Conservation (phyloP, 768 basidiomycete species). For the Austroboletus eburneus region DNA sequence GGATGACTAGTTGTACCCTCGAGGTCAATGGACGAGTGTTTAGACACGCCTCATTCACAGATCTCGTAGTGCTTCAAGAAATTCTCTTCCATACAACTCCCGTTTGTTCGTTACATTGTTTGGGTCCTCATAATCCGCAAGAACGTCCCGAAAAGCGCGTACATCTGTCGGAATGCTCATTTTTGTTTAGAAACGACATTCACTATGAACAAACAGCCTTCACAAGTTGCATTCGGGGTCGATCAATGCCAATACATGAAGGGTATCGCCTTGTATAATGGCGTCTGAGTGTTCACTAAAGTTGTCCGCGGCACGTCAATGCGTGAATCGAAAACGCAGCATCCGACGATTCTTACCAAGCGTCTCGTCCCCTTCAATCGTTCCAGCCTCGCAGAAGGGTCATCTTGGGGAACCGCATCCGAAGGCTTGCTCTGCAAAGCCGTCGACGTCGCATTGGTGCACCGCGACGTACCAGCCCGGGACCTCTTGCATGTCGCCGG, state of each 20-base stretch:
- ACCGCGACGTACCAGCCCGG: constrained; percentile 11
- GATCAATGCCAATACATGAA: constrained; percentile 19
- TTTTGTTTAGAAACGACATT: no score
- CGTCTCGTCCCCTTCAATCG: constrained; percentile 20
- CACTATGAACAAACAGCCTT: no score
- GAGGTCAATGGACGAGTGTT: no score
- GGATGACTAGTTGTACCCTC: no score
- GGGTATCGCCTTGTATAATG: constrained; percentile 23
- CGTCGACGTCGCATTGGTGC: not conserved
- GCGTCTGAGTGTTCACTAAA: constrained; percentile 1
- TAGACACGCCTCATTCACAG: no score
- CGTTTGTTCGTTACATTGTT: constrained; percentile 15
- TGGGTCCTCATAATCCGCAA: constrained; percentile 18
- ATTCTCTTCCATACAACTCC: constrained; percentile 14
- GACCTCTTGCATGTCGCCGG: constrained; percentile 6
- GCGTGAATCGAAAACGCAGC: no score
- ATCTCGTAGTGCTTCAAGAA: constrained; percentile 15
- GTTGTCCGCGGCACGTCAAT: constrained; percentile 2
- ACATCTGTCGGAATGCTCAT: constrained; percentile 14
- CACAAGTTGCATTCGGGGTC: constrained; percentile 16
- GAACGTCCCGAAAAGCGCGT: constrained; percentile 5
- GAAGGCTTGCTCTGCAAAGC: not conserved
- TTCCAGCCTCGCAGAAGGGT: constrained; percentile 7
- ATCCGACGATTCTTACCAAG: no score
- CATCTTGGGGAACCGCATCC: constrained; percentile 9